Percentiles rank a stretch among this genome's conserved stretches.
Conservation (phyloP, 169 alveolate genomes). For the Eimeria necatrix region DNA sequence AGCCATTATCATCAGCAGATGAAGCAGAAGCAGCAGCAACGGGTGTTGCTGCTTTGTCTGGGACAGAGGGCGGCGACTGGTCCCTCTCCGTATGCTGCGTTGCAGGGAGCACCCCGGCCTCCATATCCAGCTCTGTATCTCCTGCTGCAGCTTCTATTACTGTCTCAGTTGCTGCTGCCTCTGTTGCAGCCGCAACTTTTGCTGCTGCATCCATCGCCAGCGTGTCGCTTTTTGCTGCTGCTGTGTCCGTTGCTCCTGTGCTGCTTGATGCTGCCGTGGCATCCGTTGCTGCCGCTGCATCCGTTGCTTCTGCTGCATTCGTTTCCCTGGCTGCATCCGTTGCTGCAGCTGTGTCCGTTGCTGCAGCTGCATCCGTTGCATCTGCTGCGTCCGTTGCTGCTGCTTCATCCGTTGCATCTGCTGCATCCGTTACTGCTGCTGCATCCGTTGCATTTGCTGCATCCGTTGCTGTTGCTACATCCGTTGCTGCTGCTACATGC, state of each 20-base stretch:
- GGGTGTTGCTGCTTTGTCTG: background rate
- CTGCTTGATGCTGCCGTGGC: background rate
- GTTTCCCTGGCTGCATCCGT: background rate
- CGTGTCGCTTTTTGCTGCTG: background rate
- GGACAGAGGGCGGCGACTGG: background rate
- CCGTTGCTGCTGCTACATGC: no score
- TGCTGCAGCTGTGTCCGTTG: background rate
- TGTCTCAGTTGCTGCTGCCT: background rate
- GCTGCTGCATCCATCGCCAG: background rate
- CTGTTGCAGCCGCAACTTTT: background rate
- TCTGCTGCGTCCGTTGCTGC: background rate
- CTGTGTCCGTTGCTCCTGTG: background rate
- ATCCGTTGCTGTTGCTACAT: no score
- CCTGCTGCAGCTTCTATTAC: background rate
- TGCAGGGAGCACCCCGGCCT: background rate
- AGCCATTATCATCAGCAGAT: no score
- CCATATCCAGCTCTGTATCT: background rate
- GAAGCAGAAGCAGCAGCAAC: background rate
- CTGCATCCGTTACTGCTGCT: no score
- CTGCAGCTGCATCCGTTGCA: background rate
- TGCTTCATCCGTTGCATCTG: no score
- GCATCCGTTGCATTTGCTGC: no score
- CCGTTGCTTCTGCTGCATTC: background rate
- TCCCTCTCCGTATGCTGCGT: background rate
- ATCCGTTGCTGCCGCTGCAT: background rate